A percentile compares a stretch with the other conserved stretches of the same genome.
phyloP scores from a whole-genome alignment of 805 yeast genomes.

The Myxozyma lipomycoides region DNA sequence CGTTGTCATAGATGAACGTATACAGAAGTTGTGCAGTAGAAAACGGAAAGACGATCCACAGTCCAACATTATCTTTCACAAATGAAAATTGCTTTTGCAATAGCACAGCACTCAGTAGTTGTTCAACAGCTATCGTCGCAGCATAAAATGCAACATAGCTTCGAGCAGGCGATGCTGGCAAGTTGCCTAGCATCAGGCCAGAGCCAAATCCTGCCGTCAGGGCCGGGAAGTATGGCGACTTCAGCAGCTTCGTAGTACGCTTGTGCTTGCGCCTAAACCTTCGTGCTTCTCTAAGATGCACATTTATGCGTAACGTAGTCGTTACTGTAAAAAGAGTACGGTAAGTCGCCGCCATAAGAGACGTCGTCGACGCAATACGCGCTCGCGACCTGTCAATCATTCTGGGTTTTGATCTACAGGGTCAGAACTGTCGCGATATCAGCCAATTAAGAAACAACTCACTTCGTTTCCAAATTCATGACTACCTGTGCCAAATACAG shows the following conservation, averaged over 20 bases:
- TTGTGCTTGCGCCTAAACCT: conserved; percentile 19
- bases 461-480: neutral
- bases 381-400: neutral
- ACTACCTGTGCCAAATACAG: neutral
- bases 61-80: conserved; percentile 39
- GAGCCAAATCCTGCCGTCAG: conserved; percentile 31
- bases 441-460: neutral
- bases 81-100: conserved; percentile 36
- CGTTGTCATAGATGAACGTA: conserved; percentile 37
- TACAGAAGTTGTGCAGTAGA: conserved; percentile 41
- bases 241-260: conserved; percentile 8
- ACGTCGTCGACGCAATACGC: neutral
- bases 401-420: neutral
- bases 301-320: conserved; percentile 7
- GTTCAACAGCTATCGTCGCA: conserved; percentile 37
- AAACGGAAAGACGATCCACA: conserved; percentile 42
- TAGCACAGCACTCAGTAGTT: conserved; percentile 37
- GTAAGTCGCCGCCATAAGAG: conserved; percentile 7
- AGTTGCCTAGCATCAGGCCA: conserved; percentile 30
- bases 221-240: conserved; percentile 20
- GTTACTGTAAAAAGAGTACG: conserved; percentile 10
- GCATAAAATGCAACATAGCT: conserved; percentile 36
- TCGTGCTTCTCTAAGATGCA: conserved; percentile 16
- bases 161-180: conserved; percentile 33
- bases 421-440: neutral